Evolutionary conservation across 352 stramenopile genomes (phyloP), one percentile per base, ranked within the genome.

Genomic region (Phytophthora macrochlamydospora): DNA sequence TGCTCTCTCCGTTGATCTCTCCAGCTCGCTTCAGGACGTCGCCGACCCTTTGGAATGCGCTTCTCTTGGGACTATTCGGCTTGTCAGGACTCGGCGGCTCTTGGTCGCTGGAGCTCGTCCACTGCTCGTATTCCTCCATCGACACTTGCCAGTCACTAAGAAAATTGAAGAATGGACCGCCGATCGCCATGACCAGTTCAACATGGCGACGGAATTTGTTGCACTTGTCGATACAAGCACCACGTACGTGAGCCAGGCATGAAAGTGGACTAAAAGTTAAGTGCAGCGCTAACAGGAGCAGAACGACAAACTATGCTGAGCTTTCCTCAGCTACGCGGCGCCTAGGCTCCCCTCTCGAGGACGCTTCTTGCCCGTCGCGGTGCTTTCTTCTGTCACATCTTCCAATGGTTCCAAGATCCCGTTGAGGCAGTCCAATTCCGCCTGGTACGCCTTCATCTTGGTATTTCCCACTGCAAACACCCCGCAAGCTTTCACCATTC

Each of bases 341-440:
- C 18, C 18, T 24, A 24, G 18, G 18, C 0, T 24, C 18, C 56
- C 56, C 18, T 56, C 56, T 42, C 56, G 45, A 46, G 56, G 35
- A 24, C 46, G 56, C 33, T 62, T 62, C 31, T 24, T 44, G 31
- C 56, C 56, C n/a, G 46, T 62, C 12, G 29, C 28, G 18, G 11
- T 42, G 3, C 4, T n/a, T 18, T 30, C 5, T 30, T 37, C n/a
- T 4, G 18, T n/a, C 29, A 6, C 33, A 12, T 11, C 0, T 38
- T 31, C 2, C 46, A 37, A 3, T 24, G 30, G 29, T 38, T 33
- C 9, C 28, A 52, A 37, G 1, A 52, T 33, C 7, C 30, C 37
- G 9, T 49, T 28, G 18, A 63, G 35, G n/a, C 28, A 29, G 2
- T 12, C 45, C 24, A 63, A 28, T 40, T 56, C 56, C 11, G 28